phyloP scores from a whole-genome alignment of 2,329 filamentous ascomycete genomes.

The Drechslerella dactyloides region DNA sequence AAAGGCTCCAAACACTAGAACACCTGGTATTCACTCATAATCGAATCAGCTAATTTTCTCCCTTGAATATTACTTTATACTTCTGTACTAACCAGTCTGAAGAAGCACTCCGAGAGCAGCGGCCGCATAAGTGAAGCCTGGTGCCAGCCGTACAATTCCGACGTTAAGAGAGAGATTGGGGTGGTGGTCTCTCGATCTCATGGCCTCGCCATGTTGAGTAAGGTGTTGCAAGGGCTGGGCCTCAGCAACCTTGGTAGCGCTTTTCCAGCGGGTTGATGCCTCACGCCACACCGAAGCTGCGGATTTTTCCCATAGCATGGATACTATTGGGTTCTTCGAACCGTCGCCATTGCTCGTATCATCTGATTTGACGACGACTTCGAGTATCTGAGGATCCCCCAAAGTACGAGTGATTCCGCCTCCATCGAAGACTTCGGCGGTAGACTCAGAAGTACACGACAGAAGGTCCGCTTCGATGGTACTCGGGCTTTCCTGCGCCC shows the following conservation, averaged over 20 bases:
- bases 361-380: background rate
- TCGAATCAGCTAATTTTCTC: background rate
- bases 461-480: background rate
- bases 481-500: constrained; percentile 11
- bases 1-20: background rate
- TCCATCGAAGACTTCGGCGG: constrained; percentile 1
- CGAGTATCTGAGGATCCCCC: background rate
- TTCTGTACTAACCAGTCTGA: constrained; percentile 24
- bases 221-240: background rate
- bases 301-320: background rate
- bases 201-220: background rate
- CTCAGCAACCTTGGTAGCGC: background rate
- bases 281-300: background rate
- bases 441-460: background rate
- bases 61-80: background rate
- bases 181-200: background rate
- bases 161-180: constrained; percentile 31
- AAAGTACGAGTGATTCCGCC: constrained; percentile 1
- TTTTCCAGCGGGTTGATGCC: background rate
- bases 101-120: constrained; percentile 34
- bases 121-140: background rate
- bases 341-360: background rate
- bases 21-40: no score
- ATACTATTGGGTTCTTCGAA: background rate
- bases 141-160: constrained; percentile 11